Evolutionary conservation across 768 basidiomycete species (phyloP), one percentile per base, ranked within the genome.

Genomic region (Boletus pseudo-olivaceus): DNA sequence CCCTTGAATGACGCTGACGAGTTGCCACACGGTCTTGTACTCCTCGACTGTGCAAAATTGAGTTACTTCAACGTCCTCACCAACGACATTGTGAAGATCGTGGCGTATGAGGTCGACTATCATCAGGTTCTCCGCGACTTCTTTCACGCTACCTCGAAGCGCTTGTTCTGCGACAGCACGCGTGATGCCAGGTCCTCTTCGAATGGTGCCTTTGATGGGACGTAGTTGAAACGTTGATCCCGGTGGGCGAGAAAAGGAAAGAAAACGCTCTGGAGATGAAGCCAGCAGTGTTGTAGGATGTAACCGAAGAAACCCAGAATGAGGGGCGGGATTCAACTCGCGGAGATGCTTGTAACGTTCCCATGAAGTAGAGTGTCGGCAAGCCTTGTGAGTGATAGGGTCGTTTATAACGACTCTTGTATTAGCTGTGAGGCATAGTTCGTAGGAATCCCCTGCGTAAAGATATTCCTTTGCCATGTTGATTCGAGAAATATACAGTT

Each of bases 121-220:
- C 95, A 98, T 98, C 53, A 98, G 72, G 67, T 98, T 98, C 75
- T 98, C 95, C 0, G 94, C 95, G 2, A 95, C 84, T 70, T 98
- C 95, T 68, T 98, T 98, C 40, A 74, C 76, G 67, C 81, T 88
- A 6, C 86, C 85, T 14, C 75, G 76, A 53, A 88, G 71, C 14
- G 78, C 68, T 69, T 84, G 61, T 62, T 87, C 84, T n/a, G 86
- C 86, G 45, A 82, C 79, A 51, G 78, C 82, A 27, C 82, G 82
- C 17, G 80, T 85, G 53, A 86, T 76, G 8, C 75, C 76, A 7
- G 85, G 82, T 4, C 75, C 82, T 69, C 90, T 91, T 41, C 84
- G 82, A 26, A 92, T 76, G 1, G 95, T 97, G 7, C 95, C 95
- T 63, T 98, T 98, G 66, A 98, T 97, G 4, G 95, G 95, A 49